Evolutionary conservation across 768 basidiomycete species (phyloP).

Genomic region (Ramaria sp.): DNA sequence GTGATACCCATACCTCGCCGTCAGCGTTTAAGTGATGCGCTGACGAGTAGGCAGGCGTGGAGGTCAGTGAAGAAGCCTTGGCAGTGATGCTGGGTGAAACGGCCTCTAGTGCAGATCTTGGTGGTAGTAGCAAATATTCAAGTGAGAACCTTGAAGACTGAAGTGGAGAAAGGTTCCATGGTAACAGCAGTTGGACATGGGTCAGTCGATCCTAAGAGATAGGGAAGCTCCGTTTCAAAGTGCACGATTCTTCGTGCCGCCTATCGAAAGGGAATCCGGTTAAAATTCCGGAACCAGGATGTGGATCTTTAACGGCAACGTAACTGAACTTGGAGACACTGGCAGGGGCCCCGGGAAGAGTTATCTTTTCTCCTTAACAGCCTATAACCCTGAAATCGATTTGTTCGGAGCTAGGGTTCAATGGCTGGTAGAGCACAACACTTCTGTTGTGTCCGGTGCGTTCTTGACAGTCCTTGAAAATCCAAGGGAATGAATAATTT

Average conservation of each 20-base stretch:
- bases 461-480: too few species aligned
- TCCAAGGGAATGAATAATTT: too few species aligned
- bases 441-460: too few species aligned
- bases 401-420: too few species aligned
- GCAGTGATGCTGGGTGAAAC: slow-evolving; percentile 66
- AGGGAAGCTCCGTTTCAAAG: slow-evolving; percentile 70
- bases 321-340: too few species aligned
- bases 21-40: slow-evolving; percentile 44
- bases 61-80: slow-evolving; percentile 70
- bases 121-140: slow-evolving; percentile 86
- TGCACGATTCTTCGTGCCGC: slow-evolving; percentile 48
- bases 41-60: slow-evolving; percentile 69
- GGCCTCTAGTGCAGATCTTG: slow-evolving; percentile 81
- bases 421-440: too few species aligned
- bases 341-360: slow-evolving; percentile 51
- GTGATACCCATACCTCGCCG: slow-evolving; percentile 79
- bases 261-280: slow-evolving; percentile 73
- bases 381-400: too few species aligned
- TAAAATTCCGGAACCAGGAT: too few species aligned
- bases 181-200: slow-evolving; percentile 82
- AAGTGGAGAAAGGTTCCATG: slow-evolving; percentile 85
- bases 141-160: slow-evolving; percentile 81
- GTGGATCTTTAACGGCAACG: slow-evolving; percentile 60
- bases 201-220: slow-evolving; percentile 82
- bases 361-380: too few species aligned